Percentiles rank a stretch among this genome's conserved stretches.
These are phyloP conservation scores for Lolium multiflorum DNA, from an alignment of 176 grass and related monocot genomes.

Conservation along the genomic window DNA sequence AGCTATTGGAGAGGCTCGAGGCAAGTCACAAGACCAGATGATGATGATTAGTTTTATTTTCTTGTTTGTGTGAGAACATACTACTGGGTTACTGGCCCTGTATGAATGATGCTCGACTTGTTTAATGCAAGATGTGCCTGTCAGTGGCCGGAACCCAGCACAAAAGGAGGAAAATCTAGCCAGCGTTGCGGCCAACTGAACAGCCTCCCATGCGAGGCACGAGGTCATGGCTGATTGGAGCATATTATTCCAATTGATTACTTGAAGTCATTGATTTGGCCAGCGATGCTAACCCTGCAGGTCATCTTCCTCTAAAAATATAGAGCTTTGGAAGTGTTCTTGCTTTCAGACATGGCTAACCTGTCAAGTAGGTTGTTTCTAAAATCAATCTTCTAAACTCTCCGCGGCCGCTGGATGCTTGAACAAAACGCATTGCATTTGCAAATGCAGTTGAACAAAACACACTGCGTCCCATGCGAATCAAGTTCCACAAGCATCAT, in stretches of 20 bases:
- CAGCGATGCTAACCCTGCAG: conserved; percentile 4
- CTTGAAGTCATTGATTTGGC: conserved; percentile 34
- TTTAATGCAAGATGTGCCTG: conserved; percentile 27
- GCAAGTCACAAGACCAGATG: not conserved
- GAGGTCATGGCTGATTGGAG: conserved; percentile 25
- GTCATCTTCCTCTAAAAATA: not conserved
- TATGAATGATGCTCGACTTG: conserved; percentile 25
- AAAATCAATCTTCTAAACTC: not conserved
- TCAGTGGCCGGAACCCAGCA: conserved; percentile 12
- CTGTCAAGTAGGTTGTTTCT: not conserved
- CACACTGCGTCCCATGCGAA: not conserved
- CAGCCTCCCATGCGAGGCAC: conserved; percentile 40
- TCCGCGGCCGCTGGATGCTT: not conserved
- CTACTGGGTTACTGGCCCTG: too few relatives aligned
- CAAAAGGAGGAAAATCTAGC: conserved; percentile 22
- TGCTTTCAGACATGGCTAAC: conserved; percentile 36
- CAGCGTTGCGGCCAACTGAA: conserved; percentile 1
- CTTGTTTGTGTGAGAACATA: conserved; percentile 3
- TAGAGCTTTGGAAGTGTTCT: not conserved
- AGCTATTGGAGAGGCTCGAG: conserved; percentile 2
- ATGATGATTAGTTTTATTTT: not conserved
- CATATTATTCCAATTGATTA: not conserved
- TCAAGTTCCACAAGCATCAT: too few relatives aligned
- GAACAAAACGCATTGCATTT: not conserved
- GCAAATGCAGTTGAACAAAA: not conserved